Percentiles rank a stretch among this genome's conserved stretches.
Conservation (phyloP, 768 basidiomycete species). For the Lentinula lateritia region DNA sequence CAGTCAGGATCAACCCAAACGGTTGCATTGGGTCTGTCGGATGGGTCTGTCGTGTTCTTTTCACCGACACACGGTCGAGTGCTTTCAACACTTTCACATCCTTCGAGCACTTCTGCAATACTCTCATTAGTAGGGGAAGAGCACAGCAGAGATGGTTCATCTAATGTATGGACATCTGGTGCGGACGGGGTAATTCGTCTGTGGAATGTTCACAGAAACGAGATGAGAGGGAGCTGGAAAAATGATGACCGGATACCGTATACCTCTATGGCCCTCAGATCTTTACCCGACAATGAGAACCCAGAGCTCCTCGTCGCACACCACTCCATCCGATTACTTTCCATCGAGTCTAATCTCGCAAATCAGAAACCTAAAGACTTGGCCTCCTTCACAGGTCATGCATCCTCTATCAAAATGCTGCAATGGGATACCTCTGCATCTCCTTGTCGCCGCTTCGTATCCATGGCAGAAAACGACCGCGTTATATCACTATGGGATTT, state of each 20-base stretch:
- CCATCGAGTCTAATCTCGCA: conserved; percentile 25
- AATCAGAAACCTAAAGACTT: conserved; percentile 37
- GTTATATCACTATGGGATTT: conserved; percentile 57
- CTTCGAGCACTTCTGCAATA: conserved; percentile 48
- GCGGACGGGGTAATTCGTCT: conserved; percentile 51
- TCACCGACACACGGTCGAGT: conserved; percentile 57
- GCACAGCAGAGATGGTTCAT: conserved; percentile 19
- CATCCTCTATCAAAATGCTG: conserved; percentile 46
- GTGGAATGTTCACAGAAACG: conserved; percentile 51
- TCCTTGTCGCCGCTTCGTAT: conserved; percentile 44
- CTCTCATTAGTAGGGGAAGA: conserved; percentile 37
- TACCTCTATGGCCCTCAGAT: conserved; percentile 43
- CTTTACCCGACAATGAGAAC: conserved; percentile 29
- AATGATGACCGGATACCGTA: conserved; percentile 55
- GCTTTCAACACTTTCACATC: conserved; percentile 48
- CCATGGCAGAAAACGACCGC: conserved; percentile 58
- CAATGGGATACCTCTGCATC: conserved; percentile 43
- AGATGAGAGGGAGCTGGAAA: conserved; percentile 46
- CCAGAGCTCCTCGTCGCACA: conserved; percentile 52
- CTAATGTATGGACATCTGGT: conserved; percentile 50
- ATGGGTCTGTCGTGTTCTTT: conserved; percentile 55
- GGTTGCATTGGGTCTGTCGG: conserved; percentile 54
- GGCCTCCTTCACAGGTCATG: conserved; percentile 60
- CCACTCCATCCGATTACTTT: conserved; percentile 52
- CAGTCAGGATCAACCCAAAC: conserved; percentile 27